phyloP scores from a whole-genome alignment of 2,329 filamentous ascomycete species.

The Claviceps cyperi region DNA sequence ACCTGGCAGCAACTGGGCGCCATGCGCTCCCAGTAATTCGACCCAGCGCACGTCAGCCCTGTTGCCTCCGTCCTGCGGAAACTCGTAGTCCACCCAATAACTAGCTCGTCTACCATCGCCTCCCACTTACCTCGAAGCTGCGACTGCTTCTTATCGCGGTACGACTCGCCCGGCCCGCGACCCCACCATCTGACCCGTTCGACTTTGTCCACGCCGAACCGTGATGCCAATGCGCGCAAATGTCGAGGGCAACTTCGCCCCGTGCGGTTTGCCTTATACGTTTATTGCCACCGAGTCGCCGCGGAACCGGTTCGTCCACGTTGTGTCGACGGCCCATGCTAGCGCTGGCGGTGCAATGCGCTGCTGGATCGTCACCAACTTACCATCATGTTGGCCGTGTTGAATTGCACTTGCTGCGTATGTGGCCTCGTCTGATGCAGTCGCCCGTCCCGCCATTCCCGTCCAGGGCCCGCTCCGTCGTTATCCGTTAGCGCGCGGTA shows the following conservation, averaged over 20 bases:
- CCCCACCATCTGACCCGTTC: conserved; percentile 46
- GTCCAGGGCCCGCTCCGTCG: conserved; percentile 41
- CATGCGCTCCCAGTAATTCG: conserved; percentile 23
- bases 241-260: conserved; percentile 35
- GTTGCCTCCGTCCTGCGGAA: conserved; percentile 54
- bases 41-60: conserved; percentile 49
- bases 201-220: conserved; percentile 26
- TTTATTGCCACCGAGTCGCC: conserved; percentile 33
- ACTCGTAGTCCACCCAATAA: conserved; percentile 50
- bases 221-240: conserved; percentile 50
- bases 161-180: conserved; percentile 50
- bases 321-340: conserved; percentile 41
- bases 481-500: conserved; percentile 56
- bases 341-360: conserved; percentile 48
- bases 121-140: conserved; percentile 43
- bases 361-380: conserved; percentile 30
- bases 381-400: conserved; percentile 22
- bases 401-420: conserved; percentile 21
- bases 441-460: conserved; percentile 38
- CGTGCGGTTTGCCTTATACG: conserved; percentile 32
- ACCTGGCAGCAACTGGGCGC: conserved; percentile 24
- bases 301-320: conserved; percentile 40
- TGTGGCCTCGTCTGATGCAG: conserved; percentile 32
- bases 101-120: conserved; percentile 31
- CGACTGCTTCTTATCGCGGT: conserved; percentile 49